These are phyloP conservation scores for Ailanthus altissimus DNA, from an alignment of 345 rosid species.

Conservation along the genomic window DNA sequence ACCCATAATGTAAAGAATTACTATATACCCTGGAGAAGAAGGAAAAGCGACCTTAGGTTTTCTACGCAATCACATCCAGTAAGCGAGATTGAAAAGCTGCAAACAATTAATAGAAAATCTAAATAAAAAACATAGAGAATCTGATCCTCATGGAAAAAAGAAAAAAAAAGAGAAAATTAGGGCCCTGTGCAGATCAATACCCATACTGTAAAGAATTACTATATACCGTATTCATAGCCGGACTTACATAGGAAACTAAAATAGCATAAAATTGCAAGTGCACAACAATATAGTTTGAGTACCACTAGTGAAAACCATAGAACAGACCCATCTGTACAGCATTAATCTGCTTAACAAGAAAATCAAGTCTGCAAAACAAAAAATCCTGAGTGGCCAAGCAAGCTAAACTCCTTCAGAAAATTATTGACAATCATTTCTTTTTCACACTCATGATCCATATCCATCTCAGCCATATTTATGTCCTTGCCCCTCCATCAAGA, in stretches of 20 bases:
- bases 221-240: not conserved
- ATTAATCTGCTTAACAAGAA: not conserved
- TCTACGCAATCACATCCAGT: not conserved
- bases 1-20: not conserved
- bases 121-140: not conserved
- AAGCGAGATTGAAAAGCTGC: not conserved
- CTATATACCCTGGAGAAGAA: not conserved
- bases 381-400: not conserved
- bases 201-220: not conserved
- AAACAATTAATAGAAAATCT: not conserved
- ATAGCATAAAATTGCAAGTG: not conserved
- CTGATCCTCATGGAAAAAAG: not conserved
- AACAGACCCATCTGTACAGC: not conserved
- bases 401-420: not conserved
- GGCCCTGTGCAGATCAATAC: not conserved
- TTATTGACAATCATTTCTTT: not conserved
- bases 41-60: not conserved
- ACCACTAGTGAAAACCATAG: not conserved
- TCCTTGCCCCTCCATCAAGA: not conserved
- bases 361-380: not conserved
- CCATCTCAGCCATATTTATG: not conserved
- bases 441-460: not conserved
- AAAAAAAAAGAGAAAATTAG: not conserved
- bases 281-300: not conserved
- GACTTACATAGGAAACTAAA: not conserved